Base-by-base conservation (phyloP, 352 stramenopile species). In the Globisporangium rhizosaccharum region DNA sequence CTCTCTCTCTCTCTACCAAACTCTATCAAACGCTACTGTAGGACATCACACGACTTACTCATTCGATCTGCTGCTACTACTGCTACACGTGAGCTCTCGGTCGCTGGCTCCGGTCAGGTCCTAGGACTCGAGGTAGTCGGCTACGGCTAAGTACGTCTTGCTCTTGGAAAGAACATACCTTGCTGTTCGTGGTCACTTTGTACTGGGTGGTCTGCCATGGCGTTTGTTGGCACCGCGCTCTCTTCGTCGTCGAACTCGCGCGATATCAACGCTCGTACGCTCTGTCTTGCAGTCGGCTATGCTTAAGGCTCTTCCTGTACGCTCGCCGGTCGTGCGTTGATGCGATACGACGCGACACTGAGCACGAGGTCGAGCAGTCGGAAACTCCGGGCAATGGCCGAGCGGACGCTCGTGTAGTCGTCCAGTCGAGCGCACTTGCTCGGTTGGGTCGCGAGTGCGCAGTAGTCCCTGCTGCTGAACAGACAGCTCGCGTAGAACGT, bases 281-380 rank as follows among this genome's bases (percentile, higher is more conserved):
- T 48, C 42, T 4, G 42, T 48, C 65, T 85, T 88, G 62, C 20
- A 11, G n/a, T 18, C 33, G 33, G 4, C 33, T 12, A 39, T 18
- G 11, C 4, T 33, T 10, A 15, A 30, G 17, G 8, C 25, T 33
- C 20, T 51, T 3, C 15, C 8, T 30, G n/a, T 51, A 2, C 20
- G 25, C 3, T 5, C 17, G 10, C 26, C 41, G 51, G 14, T 53
- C 25, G 23, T 3, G 18, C 17, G 26, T 57, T 63, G 41, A 63
- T 47, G 26, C 44, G 30, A 39, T 63, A 63, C 26, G 25, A 23
- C 15, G 41, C 51, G 58, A 63, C 26, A n/a, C 42, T 53, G 10
- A 66, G 47, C 28, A 51, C 26, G 53, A 56, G 39, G 10, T 61
- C 48, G 8, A 66, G 11, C 2, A 62, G 30, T 2, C 46, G 53